phyloP scores from a whole-genome alignment of 768 basidiomycete species.

The Suillus subaureus region DNA sequence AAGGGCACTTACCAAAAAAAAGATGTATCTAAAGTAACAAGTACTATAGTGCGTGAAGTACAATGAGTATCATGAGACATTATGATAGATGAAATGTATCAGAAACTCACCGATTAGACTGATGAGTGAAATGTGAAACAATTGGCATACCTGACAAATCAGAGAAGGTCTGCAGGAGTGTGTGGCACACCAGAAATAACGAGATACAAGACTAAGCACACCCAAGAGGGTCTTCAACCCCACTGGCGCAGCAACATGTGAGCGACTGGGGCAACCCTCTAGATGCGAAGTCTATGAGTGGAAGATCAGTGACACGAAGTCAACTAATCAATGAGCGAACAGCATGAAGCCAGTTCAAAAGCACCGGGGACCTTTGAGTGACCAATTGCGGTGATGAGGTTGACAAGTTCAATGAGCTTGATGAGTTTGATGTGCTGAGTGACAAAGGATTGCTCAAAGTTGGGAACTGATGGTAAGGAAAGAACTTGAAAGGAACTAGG shows the following conservation, averaged over 20 bases:
- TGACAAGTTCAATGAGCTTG: not conserved
- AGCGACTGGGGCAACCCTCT: not conserved
- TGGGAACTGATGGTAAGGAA: not conserved
- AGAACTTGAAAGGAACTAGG: not conserved
- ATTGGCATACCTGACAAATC: not conserved
- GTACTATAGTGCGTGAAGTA: not conserved
- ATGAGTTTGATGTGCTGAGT: not conserved
- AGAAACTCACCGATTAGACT: not conserved
- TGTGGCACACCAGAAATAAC: not conserved
- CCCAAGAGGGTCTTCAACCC: conserved; percentile 1
- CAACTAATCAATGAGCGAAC: not conserved
- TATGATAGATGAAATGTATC: not conserved
- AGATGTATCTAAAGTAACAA: not conserved
- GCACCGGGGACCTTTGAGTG: not conserved
- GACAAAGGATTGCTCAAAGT: not conserved
- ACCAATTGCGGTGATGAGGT: not conserved
- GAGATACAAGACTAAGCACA: not conserved
- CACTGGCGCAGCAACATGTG: not conserved
- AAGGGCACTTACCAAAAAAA: not conserved
- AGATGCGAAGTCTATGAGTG: not conserved
- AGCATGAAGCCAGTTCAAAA: not conserved
- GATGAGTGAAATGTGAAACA: not conserved
- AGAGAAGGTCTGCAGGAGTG: not conserved
- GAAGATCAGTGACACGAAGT: not conserved
- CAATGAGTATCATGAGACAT: not conserved